phyloP scores from a whole-genome alignment of 106 monocot genomes.

The Dioscorea alata region DNA sequence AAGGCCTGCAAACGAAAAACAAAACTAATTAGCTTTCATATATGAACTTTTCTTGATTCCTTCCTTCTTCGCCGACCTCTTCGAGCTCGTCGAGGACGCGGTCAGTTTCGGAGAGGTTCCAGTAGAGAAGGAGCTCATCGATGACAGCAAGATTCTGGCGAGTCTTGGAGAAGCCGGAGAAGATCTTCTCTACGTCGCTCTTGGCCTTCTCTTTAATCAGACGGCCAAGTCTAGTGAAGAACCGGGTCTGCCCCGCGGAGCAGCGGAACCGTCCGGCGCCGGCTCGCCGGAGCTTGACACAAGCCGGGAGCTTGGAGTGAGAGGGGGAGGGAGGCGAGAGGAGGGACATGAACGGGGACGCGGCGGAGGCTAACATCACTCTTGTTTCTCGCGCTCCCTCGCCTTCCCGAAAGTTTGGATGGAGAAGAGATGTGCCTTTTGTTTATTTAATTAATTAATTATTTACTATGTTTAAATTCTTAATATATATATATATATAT shows the following conservation, averaged over 20 bases:
- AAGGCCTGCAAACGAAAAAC: conserved; percentile 39
- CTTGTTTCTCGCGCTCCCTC: not conserved
- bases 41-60: no score
- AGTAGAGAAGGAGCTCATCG: conserved; percentile 93
- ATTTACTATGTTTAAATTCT: no score
- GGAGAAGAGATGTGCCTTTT: not conserved
- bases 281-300: not conserved
- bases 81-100: conserved; percentile 92
- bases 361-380: conserved; percentile 18
- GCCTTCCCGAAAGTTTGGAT: not conserved
- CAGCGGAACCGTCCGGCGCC: conserved; percentile 30
- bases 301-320: not conserved
- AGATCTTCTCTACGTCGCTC: conserved; percentile 92
- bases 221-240: conserved; percentile 76
- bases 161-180: conserved; percentile 94
- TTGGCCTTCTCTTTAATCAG: conserved; percentile 93
- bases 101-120: conserved; percentile 91
- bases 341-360: conserved; percentile 19
- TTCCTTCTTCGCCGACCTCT: conserved; percentile 35
- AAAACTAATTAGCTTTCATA: not conserved
- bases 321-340: conserved; percentile 9
- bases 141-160: conserved; percentile 86
- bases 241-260: conserved; percentile 61
- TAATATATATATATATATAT: no score
- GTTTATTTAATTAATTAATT: not conserved